These are phyloP conservation scores for Babesia ovis DNA, from an alignment of 169 alveolate species.

Conservation along the genomic window DNA sequence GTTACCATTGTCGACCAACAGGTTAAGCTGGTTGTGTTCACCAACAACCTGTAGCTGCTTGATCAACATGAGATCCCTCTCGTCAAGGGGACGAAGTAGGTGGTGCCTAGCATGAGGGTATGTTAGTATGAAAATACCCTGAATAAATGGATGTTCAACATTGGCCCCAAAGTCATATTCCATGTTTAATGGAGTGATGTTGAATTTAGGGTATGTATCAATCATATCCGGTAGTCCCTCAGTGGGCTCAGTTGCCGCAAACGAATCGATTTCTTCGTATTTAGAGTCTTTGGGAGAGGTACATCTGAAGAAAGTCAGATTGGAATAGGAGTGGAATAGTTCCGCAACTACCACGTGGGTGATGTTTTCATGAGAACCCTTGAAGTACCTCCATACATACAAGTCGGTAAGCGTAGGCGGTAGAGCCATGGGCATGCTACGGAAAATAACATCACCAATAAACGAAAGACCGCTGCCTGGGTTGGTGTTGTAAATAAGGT, in stretches of 20 bases:
- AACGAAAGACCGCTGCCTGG: not conserved
- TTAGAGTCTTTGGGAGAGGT: conserved; percentile 10
- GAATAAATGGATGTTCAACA: not conserved
- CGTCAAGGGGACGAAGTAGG: conserved; percentile 14
- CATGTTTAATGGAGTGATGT: not conserved
- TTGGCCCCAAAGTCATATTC: not conserved
- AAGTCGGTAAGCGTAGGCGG: conserved; percentile 16
- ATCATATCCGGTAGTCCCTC: not conserved
- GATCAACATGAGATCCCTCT: not conserved
- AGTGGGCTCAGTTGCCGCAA: not conserved
- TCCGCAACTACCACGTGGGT: conserved; percentile 52
- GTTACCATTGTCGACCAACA: not conserved
- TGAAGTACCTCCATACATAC: conserved; percentile 49
- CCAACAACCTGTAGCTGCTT: conserved; percentile 14
- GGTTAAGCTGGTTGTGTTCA: conserved; percentile 3
- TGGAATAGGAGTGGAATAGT: not conserved
- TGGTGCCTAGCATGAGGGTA: conserved; percentile 29
- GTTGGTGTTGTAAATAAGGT: conserved; percentile 20
- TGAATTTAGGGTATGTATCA: not conserved
- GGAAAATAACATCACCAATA: conserved; percentile 36
- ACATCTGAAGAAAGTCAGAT: conserved; percentile 35
- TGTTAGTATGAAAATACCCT: not conserved
- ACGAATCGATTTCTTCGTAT: conserved; percentile 46
- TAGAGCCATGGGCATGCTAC: conserved; percentile 16
- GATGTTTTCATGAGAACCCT: conserved; percentile 20